A percentile compares a stretch with the other conserved stretches of the same genome.
These are phyloP conservation scores for Peronosclerospora sorghi DNA, from an alignment of 352 stramenopile genomes.

Conservation along the genomic window DNA sequence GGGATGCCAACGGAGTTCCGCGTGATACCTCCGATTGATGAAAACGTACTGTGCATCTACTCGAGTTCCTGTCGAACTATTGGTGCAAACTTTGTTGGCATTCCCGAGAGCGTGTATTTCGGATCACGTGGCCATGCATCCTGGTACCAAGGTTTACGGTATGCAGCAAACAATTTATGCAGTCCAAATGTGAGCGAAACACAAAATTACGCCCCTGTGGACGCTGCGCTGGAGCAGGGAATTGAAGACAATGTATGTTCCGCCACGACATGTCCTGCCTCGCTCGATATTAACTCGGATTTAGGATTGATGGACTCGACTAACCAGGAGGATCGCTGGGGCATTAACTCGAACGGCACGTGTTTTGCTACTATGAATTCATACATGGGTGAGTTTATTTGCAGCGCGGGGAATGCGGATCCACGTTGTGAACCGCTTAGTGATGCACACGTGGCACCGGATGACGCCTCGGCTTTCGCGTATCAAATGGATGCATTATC, in stretches of 20 bases:
- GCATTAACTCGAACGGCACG: slow-evolving; percentile 34
- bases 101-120: slow-evolving; percentile 32
- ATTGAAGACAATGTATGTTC: slow-evolving; percentile 33
- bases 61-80: slow-evolving; percentile 26
- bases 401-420: slow-evolving; percentile 24
- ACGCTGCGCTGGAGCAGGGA: slow-evolving; percentile 14
- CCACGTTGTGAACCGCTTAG: slow-evolving; percentile 12
- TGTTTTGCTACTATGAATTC: slow-evolving; percentile 37
- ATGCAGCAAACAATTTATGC: slow-evolving; percentile 52
- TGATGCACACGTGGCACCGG: slow-evolving; percentile 1
- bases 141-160: slow-evolving; percentile 57
- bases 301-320: slow-evolving; percentile 18
- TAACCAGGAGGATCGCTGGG: slow-evolving; percentile 20
- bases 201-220: slow-evolving; percentile 18
- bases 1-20: slow-evolving; percentile 44
- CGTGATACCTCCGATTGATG: slow-evolving; percentile 17
- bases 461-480: slow-evolving; percentile 20
- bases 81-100: slow-evolving; percentile 35
- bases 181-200: slow-evolving; percentile 12
- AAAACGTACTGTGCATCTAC: slow-evolving; percentile 39
- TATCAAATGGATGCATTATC: slow-evolving; percentile 79
- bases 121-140: slow-evolving; percentile 30
- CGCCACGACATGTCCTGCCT: slow-evolving; percentile 25
- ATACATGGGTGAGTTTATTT: slow-evolving; percentile 39
- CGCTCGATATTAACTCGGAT: slow-evolving; percentile 27